phyloP scores from a whole-genome alignment of 805 yeast species.

The Pichia thaimueangensis region DNA sequence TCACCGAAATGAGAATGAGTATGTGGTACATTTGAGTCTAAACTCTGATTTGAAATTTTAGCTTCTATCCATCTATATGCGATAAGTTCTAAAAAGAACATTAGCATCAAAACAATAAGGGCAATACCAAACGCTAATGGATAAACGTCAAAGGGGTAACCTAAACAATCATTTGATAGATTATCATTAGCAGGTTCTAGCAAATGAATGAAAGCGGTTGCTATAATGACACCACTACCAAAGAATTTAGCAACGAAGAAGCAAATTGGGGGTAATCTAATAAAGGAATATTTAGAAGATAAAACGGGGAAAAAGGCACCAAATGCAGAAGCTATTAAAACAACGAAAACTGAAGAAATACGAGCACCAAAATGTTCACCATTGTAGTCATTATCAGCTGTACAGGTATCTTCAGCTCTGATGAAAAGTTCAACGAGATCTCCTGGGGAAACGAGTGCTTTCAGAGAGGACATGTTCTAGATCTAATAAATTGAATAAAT shows the following conservation, averaged over 20 bases:
- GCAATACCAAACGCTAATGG: constrained; percentile 52
- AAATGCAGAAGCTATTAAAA: constrained; percentile 48
- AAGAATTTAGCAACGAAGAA: constrained; percentile 68
- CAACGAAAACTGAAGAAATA: constrained; percentile 58
- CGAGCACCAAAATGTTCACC: constrained; percentile 37
- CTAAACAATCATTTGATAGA: constrained; percentile 52
- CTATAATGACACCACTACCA: constrained; percentile 80
- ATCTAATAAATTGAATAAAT: no score
- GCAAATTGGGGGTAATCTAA: constrained; percentile 54
- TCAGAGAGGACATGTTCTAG: background rate
- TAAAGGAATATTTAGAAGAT: constrained; percentile 51
- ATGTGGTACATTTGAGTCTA: constrained; percentile 29
- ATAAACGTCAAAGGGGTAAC: constrained; percentile 47
- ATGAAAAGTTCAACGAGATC: constrained; percentile 4
- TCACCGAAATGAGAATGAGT: constrained; percentile 54
- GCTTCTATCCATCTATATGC: constrained; percentile 42
- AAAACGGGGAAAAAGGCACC: constrained; percentile 61
- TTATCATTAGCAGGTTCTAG: constrained; percentile 63
- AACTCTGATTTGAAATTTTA: constrained; percentile 16
- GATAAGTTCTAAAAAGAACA: constrained; percentile 46
- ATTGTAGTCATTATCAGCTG: constrained; percentile 16
- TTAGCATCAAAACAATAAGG: constrained; percentile 42
- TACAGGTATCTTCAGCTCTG: constrained; percentile 16
- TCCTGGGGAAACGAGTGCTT: background rate
- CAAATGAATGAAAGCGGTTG: constrained; percentile 75